Conservation (phyloP, 2,329 filamentous ascomycete genomes). For the Penicillium sp. region DNA sequence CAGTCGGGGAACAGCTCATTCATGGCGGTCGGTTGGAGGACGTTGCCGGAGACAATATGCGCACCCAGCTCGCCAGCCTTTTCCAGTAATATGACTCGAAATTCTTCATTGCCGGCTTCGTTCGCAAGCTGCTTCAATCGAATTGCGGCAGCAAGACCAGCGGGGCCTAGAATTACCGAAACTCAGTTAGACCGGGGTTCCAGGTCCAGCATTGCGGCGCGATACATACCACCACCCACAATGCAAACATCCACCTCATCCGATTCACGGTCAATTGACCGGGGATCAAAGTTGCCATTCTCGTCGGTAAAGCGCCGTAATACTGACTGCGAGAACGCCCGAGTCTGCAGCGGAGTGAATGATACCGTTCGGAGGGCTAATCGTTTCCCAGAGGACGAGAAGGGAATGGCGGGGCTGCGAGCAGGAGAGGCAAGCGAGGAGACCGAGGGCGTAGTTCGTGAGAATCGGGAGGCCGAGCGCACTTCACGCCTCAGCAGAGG, state of each 20-base stretch:
- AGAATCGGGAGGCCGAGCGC: conserved; percentile 29
- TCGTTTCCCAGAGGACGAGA: conserved; percentile 18
- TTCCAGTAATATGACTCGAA: conserved; percentile 85
- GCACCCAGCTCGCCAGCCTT: conserved; percentile 94
- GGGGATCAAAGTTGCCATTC: conserved; percentile 61
- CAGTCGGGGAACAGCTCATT: conserved; percentile 91
- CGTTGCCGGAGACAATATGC: conserved; percentile 92
- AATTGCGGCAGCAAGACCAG: conserved; percentile 88
- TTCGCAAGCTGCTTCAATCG: conserved; percentile 92
- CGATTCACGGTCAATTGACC: conserved; percentile 72
- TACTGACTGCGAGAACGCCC: conserved; percentile 45
- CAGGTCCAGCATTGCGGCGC: background rate
- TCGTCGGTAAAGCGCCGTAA: conserved; percentile 41
- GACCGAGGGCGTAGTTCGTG: conserved; percentile 25
- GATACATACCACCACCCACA: conserved; percentile 68
- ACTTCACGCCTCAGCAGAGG: conserved; percentile 43
- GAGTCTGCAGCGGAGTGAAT: conserved; percentile 31
- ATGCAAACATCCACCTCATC: conserved; percentile 97
- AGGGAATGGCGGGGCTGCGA: conserved; percentile 18
- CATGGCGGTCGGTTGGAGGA: conserved; percentile 82
- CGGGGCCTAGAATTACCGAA: conserved; percentile 57
- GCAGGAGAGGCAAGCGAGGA: conserved; percentile 20
- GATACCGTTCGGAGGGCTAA: conserved; percentile 19
- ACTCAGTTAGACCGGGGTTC: conserved; percentile 4
- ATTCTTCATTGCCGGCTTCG: conserved; percentile 91